A percentile compares a stretch with the other conserved stretches of the same genome.
These are phyloP conservation scores for Jimgerdemannia lactiflua DNA, from an alignment of 192 early-diverging fungal genomes.

Conservation along the genomic window DNA sequence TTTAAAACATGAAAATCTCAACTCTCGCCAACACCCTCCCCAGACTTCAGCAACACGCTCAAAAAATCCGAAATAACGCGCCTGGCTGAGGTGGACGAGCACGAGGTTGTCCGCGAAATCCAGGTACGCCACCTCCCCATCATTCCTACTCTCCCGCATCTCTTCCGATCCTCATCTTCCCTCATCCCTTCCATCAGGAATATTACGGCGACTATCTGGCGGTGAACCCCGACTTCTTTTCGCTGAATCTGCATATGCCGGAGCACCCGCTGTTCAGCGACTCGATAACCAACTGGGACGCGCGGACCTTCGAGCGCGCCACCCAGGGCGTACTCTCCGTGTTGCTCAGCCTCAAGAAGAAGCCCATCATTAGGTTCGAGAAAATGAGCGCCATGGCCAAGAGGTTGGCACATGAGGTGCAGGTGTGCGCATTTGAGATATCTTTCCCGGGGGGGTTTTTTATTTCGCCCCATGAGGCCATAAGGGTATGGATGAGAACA, in stretches of 20 bases:
- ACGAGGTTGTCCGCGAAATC: conserved; percentile 91
- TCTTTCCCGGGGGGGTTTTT: neutral
- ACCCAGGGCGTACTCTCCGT: conserved; percentile 78
- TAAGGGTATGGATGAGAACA: neutral
- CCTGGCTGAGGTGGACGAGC: conserved; percentile 94
- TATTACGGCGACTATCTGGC: conserved; percentile 92
- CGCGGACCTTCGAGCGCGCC: conserved; percentile 66
- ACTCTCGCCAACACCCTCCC: neutral
- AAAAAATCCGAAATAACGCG: conserved; percentile 89
- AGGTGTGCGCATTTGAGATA: conserved; percentile 45
- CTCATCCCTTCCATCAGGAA: conserved; percentile 53
- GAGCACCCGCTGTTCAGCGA: conserved; percentile 70
- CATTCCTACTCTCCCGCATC: neutral
- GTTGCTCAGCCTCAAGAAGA: conserved; percentile 85
- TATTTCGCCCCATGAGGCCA: no score
- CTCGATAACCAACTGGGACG: conserved; percentile 73
- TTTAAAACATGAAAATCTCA: no score
- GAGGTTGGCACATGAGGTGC: conserved; percentile 77
- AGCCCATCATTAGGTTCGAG: conserved; percentile 91
- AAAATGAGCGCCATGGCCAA: conserved; percentile 77
- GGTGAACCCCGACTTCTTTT: conserved; percentile 79
- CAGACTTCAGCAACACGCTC: conserved; percentile 94
- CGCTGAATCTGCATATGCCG: conserved; percentile 64
- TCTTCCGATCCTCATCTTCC: conserved; percentile 2
- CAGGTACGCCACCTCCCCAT: conserved; percentile 52